Evolutionary conservation across 176 grass and related monocot genomes (phyloP).

Genomic region (Avena insularis): DNA sequence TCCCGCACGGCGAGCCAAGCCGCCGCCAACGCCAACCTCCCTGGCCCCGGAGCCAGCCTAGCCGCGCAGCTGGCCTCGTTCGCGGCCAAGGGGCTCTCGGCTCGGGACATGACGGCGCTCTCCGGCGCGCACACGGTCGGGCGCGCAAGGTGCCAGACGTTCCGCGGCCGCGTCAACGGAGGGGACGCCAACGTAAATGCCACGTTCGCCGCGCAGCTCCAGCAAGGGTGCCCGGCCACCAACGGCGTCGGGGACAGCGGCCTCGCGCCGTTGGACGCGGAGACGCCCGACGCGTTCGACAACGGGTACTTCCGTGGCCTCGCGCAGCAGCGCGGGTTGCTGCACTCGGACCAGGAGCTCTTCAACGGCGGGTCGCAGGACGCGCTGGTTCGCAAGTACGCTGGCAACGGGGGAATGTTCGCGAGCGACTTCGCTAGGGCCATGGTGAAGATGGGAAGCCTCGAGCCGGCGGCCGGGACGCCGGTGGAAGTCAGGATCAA

Average conservation of each 20-base stretch:
- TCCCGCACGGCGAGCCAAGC: constrained; percentile 37
- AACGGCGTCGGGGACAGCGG: constrained; percentile 19
- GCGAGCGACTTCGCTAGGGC: constrained; percentile 58
- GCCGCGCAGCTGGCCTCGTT: constrained; percentile 46
- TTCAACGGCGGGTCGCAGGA: constrained; percentile 50
- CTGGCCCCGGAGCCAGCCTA: constrained; percentile 27
- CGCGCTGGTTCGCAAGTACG: constrained; percentile 54
- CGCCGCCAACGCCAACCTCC: constrained; percentile 51
- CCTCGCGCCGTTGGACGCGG: constrained; percentile 51
- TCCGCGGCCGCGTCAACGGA: constrained; percentile 49
- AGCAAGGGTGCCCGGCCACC: constrained; percentile 28
- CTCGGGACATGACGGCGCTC: constrained; percentile 67
- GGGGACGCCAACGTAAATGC: constrained; percentile 40
- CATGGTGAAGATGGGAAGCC: constrained; percentile 68
- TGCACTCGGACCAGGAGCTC: constrained; percentile 83
- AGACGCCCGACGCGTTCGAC: constrained; percentile 54
- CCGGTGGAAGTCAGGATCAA: constrained; percentile 63
- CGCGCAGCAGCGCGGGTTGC: constrained; percentile 48
- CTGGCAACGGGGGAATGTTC: constrained; percentile 44
- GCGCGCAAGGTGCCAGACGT: constrained; percentile 48
- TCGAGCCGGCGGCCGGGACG: constrained; percentile 55
- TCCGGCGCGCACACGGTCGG: constrained; percentile 71
- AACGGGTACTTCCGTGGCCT: constrained; percentile 61
- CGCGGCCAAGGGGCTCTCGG: constrained; percentile 47
- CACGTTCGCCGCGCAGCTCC: constrained; percentile 34